Conservation (phyloP, 768 basidiomycete genomes). For the Russula emetica region DNA sequence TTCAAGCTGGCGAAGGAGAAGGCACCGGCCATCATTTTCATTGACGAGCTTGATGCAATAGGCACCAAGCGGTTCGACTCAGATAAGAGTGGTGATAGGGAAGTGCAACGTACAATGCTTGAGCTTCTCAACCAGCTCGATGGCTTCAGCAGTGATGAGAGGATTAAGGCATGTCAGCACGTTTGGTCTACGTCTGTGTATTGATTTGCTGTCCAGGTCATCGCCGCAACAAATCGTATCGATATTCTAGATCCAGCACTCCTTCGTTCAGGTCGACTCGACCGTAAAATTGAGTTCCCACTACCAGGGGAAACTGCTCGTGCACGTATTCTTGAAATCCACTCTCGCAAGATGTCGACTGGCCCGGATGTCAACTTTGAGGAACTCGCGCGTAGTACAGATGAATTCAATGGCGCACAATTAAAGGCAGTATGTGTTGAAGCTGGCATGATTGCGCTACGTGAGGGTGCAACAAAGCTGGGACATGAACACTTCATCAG, state of each 20-base stretch:
- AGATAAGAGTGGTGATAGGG: conserved; percentile 97
- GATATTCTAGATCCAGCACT: conserved; percentile 46
- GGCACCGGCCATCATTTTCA: conserved; percentile 98
- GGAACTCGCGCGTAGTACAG: conserved; percentile 92
- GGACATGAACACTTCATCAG: conserved; percentile 95
- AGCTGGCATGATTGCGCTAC: conserved; percentile 96
- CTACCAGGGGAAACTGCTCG: conserved; percentile 95
- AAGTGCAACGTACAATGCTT: conserved; percentile 99
- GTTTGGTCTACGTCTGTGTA: conserved; percentile 1
- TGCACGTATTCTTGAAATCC: conserved; percentile 93
- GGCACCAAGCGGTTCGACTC: conserved; percentile 98
- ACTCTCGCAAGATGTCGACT: conserved; percentile 93
- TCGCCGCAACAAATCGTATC: too few species aligned
- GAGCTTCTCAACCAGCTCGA: conserved; percentile 97
- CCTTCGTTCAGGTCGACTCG: conserved; percentile 95
- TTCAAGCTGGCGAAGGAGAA: conserved; percentile 98
- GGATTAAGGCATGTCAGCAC: conserved; percentile 75
- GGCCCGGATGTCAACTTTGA: conserved; percentile 91
- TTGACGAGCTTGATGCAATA: conserved; percentile 97
- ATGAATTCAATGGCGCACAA: conserved; percentile 98
- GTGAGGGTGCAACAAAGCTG: conserved; percentile 86
- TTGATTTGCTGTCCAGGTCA: background rate
- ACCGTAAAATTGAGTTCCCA: conserved; percentile 98
- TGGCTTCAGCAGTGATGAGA: conserved; percentile 93
- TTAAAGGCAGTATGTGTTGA: conserved; percentile 98